Base-by-base conservation (phyloP, 1,139 yeast species). In the Hyphopichia khmerensis region DNA sequence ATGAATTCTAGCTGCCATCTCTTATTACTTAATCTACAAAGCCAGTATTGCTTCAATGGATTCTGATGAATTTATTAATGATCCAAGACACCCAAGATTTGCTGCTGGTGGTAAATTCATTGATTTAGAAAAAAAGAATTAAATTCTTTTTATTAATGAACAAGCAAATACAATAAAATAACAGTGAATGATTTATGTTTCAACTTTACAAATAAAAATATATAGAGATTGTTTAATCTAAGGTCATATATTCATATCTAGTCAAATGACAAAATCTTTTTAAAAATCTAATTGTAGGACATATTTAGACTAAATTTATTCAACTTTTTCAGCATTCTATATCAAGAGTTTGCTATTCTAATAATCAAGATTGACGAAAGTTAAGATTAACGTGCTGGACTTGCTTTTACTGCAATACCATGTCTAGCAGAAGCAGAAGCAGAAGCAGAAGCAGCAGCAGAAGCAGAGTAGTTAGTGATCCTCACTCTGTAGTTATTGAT, bases 61-160 rank as follows among this genome's bases (percentile, higher is more conserved):
- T 72, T 67, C 77, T 41, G 74, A 67, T 45, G 79, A 72, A 59
- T 73, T 69, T 63, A 73, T 73, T 57, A 73, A 73, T 54, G 79
- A 73, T 60, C 79, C 79, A 65, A 73, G 77, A 71, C 78, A 73
- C 64, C 79, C 79, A 57, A 72, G 79, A 69, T 73, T 73, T 48
- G 69, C 72, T 56, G 65, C 60, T 48, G 79, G 79, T 57, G 79
- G 77, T 51, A 72, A 72, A 67, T 72, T 69, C 65, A 69, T 73
- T 51, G 77, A 73, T 52, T 70, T 73, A 60, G 74, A 68, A 52
- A 68, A 71, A 56, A 62, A 52, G 50, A 61, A 60, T 41, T 62
- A 62, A 45, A 24, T 42, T n/a, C 10, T 21, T 8, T 11, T 35
- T 18, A 17, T 9, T 14, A 23, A 23, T n/a, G 31, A 27, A 13